These are phyloP conservation scores for Moricandia moricandioides DNA, from an alignment of 345 rosid species.

Conservation along the genomic window DNA sequence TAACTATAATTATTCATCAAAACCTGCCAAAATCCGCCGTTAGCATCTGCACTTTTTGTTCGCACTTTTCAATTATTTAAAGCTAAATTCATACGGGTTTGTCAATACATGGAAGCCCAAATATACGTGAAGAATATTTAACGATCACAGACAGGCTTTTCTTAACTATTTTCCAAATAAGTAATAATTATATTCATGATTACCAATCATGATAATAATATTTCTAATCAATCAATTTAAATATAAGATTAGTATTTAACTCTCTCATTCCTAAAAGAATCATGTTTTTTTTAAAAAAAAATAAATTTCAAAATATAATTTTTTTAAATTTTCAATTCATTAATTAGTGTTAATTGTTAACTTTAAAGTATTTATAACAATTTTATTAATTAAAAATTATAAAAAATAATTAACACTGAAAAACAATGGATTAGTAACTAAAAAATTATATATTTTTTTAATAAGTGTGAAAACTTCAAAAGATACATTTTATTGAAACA, in stretches of 20 bases:
- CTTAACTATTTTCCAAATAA: neutral
- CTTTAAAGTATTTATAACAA: too few species aligned
- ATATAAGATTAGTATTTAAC: neutral
- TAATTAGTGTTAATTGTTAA: too few species aligned
- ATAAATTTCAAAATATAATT: too few species aligned
- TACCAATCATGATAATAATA: neutral
- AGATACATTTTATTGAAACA: too few species aligned
- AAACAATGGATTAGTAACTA: too few species aligned
- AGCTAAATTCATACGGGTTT: neutral
- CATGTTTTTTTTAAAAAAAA: too few species aligned
- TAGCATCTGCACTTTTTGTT: neutral
- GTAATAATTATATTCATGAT: neutral
- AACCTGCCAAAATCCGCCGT: constrained; percentile 9
- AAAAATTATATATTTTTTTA: too few species aligned
- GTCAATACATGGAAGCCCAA: constrained; percentile 13
- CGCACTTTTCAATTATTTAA: constrained; percentile 10
- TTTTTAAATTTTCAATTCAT: too few species aligned
- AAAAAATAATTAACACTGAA: too few species aligned
- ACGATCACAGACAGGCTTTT: constrained; percentile 4
- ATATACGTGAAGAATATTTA: neutral
- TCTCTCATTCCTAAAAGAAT: too few species aligned
- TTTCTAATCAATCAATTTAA: constrained; percentile 6
- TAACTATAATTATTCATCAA: neutral
- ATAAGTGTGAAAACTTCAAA: too few species aligned
- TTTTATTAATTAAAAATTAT: too few species aligned